A percentile compares a stretch with the other conserved stretches of the same genome.
phyloP scores from a whole-genome alignment of 805 yeast species.

The Komagataella mondaviorum region DNA sequence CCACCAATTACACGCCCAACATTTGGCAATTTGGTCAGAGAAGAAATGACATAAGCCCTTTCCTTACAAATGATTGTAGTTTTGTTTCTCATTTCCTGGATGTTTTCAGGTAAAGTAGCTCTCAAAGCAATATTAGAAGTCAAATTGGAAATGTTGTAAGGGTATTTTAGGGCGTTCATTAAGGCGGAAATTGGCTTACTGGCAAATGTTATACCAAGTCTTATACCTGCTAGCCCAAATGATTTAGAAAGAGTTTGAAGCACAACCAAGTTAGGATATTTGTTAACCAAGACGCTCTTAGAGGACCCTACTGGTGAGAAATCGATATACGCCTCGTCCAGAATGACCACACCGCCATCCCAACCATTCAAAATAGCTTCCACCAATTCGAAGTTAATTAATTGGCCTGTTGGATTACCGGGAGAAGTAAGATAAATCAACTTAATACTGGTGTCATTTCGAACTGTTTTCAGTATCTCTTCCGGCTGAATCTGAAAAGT shows the following conservation, averaged over 20 bases:
- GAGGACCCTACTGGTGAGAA: constrained; percentile 62
- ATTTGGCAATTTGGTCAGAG: constrained; percentile 41
- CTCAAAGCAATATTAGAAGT: constrained; percentile 66
- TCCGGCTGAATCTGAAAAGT: constrained; percentile 52
- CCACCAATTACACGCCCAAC: constrained; percentile 76
- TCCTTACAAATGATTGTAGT: constrained; percentile 39
- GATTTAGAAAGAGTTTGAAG: constrained; percentile 90
- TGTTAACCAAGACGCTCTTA: constrained; percentile 62
- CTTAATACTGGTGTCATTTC: constrained; percentile 50
- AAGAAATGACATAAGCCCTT: constrained; percentile 37
- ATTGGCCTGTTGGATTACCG: constrained; percentile 87
- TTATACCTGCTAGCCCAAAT: constrained; percentile 90
- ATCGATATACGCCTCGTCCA: constrained; percentile 94
- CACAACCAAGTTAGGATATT: constrained; percentile 73
- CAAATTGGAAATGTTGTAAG: constrained; percentile 80
- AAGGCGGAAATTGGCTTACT: constrained; percentile 44
- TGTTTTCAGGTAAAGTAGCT: constrained; percentile 49
- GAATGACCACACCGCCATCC: constrained; percentile 74
- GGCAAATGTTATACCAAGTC: constrained; percentile 75
- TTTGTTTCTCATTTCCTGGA: constrained; percentile 42
- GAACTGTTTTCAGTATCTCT: constrained; percentile 35
- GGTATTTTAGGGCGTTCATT: constrained; percentile 87
- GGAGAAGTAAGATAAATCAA: constrained; percentile 84
- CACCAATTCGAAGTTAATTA: constrained; percentile 36
- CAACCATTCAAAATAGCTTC: constrained; percentile 35